Conservation (phyloP, 2,329 filamentous ascomycete genomes). For the Aspergillus bombycis region DNA sequence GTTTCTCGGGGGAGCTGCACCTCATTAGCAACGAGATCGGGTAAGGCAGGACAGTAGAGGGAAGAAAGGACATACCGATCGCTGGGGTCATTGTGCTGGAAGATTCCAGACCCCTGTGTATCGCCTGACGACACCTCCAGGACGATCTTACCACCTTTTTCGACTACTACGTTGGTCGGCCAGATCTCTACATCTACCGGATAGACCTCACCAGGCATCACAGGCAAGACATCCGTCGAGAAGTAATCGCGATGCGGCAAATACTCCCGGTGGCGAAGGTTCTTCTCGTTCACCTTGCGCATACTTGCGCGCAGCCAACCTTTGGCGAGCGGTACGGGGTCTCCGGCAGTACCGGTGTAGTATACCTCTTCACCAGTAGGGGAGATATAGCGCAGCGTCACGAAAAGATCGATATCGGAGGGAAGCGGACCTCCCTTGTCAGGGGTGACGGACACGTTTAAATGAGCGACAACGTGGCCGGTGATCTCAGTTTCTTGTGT, state of each 20-base stretch:
- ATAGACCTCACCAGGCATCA: slow-evolving; percentile 55
- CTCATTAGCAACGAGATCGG: slow-evolving; percentile 1
- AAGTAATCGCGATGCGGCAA: slow-evolving; percentile 56
- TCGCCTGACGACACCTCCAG: slow-evolving; percentile 46
- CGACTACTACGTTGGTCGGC: slow-evolving; percentile 43
- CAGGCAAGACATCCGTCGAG: slow-evolving; percentile 51
- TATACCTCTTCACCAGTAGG: slow-evolving; percentile 55
- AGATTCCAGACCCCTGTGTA: slow-evolving; percentile 56
- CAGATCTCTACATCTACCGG: slow-evolving; percentile 52
- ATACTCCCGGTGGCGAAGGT: slow-evolving; percentile 49
- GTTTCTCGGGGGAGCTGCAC: slow-evolving; percentile 44
- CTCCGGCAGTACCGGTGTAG: slow-evolving; percentile 60
- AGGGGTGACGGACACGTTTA: slow-evolving; percentile 61
- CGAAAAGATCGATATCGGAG: slow-evolving; percentile 57
- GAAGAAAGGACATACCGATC: slow-evolving; percentile 30
- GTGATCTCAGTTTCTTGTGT: slow-evolving; percentile 70
- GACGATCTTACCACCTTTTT: slow-evolving; percentile 35
- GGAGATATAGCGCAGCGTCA: slow-evolving; percentile 58
- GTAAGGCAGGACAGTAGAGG: neutral
- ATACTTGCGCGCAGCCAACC: slow-evolving; percentile 59
- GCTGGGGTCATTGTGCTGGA: slow-evolving; percentile 48
- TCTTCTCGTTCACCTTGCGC: slow-evolving; percentile 50
- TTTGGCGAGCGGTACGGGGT: slow-evolving; percentile 57
- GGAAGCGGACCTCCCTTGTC: slow-evolving; percentile 45
- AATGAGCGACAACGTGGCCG: slow-evolving; percentile 66